Evolutionary conservation across 2,329 filamentous ascomycete genomes (phyloP).

Genomic region (Sporothrix luriei): DNA sequence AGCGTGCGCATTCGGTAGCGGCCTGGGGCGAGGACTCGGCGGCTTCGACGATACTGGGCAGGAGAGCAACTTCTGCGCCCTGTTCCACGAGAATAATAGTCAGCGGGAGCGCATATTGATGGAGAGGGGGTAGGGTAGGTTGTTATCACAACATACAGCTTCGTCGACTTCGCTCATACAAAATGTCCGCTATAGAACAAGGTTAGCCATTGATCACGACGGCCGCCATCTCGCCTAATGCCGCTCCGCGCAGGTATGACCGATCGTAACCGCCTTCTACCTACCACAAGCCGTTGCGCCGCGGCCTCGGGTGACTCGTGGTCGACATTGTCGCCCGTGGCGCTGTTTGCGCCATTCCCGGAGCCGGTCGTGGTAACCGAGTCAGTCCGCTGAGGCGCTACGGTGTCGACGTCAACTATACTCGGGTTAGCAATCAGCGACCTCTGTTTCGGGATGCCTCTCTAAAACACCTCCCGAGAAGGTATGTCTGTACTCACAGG

Average conservation of each 20-base stretch:
- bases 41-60: conserved; percentile 90
- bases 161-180: conserved; percentile 33
- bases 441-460: neutral
- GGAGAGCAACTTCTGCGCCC: conserved; percentile 88
- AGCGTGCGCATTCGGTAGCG: conserved; percentile 75
- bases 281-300: conserved; percentile 34
- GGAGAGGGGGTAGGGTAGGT: neutral
- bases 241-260: neutral
- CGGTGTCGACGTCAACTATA: neutral
- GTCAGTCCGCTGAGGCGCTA: neutral
- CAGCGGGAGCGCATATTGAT: neutral
- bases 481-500: conserved; percentile 11
- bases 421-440: neutral
- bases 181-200: conserved; percentile 27
- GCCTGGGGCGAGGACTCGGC: conserved; percentile 90
- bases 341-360: conserved; percentile 11
- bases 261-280: neutral
- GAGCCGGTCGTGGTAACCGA: neutral
- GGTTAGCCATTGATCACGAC: conserved; percentile 16
- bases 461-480: too few relatives aligned
- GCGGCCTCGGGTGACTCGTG: conserved; percentile 32
- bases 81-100: conserved; percentile 41
- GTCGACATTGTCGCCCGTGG: neutral
- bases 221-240: neutral
- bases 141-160: conserved; percentile 24